Evolutionary conservation across 1,284 basidiomycete genomes (phyloP).

Genomic region (Gymnopus androsaceus): DNA sequence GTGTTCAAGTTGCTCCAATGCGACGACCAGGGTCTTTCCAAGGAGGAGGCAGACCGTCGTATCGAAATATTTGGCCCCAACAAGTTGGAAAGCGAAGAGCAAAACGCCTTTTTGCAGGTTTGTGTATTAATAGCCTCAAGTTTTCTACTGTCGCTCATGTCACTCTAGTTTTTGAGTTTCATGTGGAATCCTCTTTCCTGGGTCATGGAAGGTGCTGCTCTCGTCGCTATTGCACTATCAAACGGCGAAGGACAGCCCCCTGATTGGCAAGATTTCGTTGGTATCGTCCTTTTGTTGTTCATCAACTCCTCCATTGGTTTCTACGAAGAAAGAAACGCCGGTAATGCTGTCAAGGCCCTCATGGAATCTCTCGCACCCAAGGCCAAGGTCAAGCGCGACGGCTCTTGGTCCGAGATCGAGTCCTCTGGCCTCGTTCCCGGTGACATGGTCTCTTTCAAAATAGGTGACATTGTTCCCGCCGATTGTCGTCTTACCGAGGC

Average conservation of each 20-base stretch:
- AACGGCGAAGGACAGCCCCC: constrained; percentile 88
- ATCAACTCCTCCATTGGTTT: constrained; percentile 98
- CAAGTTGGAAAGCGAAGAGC: constrained; percentile 89
- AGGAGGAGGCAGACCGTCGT: constrained; percentile 81
- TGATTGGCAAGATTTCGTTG: constrained; percentile 97
- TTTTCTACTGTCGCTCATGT: background rate
- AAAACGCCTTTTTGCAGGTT: constrained; percentile 85
- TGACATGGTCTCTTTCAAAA: constrained; percentile 95
- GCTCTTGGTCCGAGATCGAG: constrained; percentile 86
- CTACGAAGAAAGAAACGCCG: constrained; percentile 96
- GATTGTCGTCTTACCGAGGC: constrained; percentile 95
- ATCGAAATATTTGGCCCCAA: constrained; percentile 96
- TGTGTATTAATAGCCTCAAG: constrained; percentile 20
- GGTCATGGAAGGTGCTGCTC: constrained; percentile 98
- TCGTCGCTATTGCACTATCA: constrained; percentile 95
- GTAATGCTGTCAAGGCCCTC: constrained; percentile 97
- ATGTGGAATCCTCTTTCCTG: constrained; percentile 99
- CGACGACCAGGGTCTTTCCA: constrained; percentile 76
- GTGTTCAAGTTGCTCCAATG: constrained; percentile 96
- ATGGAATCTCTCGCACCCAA: constrained; percentile 99
- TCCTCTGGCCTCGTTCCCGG: constrained; percentile 88
- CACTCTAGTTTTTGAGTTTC: constrained; percentile 84
- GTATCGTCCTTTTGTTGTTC: constrained; percentile 90
- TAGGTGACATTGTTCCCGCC: constrained; percentile 95
- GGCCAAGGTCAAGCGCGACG: constrained; percentile 87